These are phyloP conservation scores for Yamagishiella unicocca DNA, from an alignment of 139 green algal genomes.

Conservation along the genomic window DNA sequence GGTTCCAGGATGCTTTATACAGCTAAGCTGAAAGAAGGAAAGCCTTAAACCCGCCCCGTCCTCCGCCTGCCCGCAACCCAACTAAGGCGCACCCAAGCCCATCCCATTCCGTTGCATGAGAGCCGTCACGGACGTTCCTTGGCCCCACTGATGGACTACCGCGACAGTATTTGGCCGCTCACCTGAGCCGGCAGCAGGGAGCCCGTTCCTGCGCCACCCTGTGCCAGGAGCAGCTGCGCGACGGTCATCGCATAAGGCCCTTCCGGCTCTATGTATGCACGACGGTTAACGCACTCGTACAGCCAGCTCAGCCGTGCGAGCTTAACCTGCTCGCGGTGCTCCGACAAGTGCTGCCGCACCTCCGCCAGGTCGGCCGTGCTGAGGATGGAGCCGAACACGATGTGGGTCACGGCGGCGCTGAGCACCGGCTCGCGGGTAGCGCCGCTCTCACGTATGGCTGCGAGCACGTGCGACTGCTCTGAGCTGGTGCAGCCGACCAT, in stretches of 20 bases:
- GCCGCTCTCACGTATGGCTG: conserved; percentile 30
- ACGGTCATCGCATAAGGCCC: not conserved
- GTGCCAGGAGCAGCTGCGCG: conserved; percentile 1
- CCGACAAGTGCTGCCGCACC: conserved; percentile 11
- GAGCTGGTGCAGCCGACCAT: not conserved
- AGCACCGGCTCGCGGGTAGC: conserved; percentile 24
- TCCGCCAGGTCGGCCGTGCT: not conserved
- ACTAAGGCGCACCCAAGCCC: too few relatives aligned
- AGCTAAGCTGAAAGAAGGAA: too few relatives aligned
- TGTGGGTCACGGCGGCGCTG: conserved; percentile 7
- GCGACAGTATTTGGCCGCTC: too few relatives aligned
- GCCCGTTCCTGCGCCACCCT: not conserved
- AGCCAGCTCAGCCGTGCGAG: conserved; percentile 20
- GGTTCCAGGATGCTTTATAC: too few relatives aligned
- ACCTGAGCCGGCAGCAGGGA: not conserved
- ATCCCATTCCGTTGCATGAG: too few relatives aligned
- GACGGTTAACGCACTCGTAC: conserved; percentile 20
- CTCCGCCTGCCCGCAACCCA: too few relatives aligned
- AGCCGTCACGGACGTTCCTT: too few relatives aligned
- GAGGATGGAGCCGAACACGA: conserved; percentile 14
- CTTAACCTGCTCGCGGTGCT: conserved; percentile 19
- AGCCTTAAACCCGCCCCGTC: too few relatives aligned
- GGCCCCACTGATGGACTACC: too few relatives aligned
- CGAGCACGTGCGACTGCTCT: conserved; percentile 17
- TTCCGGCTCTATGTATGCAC: conserved; percentile 4